Percentiles rank a stretch among this genome's conserved stretches.
These are phyloP conservation scores for Biscutella laevigata DNA, from an alignment of 441 rosid genomes.

Conservation along the genomic window DNA sequence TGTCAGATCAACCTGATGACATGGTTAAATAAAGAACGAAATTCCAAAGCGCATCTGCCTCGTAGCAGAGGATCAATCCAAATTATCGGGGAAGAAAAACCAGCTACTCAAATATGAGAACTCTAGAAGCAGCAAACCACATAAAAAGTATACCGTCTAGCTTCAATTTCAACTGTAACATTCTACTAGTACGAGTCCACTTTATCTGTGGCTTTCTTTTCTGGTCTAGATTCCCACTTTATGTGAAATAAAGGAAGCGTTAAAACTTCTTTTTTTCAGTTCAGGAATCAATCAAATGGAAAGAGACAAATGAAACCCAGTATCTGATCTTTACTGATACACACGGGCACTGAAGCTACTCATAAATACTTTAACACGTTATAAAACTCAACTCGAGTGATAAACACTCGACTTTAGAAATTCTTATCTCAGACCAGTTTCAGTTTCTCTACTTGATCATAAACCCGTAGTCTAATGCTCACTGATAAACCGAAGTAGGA, in stretches of 20 bases:
- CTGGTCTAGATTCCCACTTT: background rate
- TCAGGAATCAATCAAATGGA: background rate
- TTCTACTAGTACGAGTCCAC: background rate
- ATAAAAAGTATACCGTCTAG: background rate
- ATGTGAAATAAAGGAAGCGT: background rate
- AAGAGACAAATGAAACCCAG: background rate
- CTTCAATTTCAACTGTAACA: background rate
- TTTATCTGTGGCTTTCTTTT: background rate
- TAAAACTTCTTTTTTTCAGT: background rate
- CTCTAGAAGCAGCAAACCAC: background rate
- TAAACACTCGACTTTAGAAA: background rate
- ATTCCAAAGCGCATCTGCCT: background rate
- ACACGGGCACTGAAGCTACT: background rate
- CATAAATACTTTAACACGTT: background rate
- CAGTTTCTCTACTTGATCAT: background rate
- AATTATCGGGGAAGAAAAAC: background rate
- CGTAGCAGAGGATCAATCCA: background rate
- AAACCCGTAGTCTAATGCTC: background rate
- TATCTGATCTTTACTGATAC: background rate
- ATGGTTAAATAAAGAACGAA: slow-evolving; percentile 19
- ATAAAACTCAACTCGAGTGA: background rate
- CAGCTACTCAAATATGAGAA: background rate
- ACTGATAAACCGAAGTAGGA: background rate
- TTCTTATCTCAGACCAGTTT: background rate
- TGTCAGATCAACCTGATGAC: slow-evolving; percentile 77